Conservation (phyloP, 176 grass and related monocot genomes). For the Zoysia pacifica region DNA sequence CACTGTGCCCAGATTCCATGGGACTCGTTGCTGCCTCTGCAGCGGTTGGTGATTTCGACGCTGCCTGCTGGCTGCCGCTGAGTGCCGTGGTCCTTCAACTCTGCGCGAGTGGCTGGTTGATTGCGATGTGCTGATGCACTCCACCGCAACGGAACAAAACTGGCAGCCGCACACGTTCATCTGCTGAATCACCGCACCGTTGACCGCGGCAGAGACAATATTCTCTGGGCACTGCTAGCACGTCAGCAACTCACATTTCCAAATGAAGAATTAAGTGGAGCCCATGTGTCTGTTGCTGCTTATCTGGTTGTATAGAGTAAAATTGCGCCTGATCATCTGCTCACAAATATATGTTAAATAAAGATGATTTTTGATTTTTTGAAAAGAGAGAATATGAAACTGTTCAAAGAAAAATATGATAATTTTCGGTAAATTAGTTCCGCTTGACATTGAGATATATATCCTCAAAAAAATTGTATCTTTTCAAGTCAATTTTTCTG, state of each 20-base stretch:
- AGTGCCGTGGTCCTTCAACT: conserved; percentile 18
- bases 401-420: too few species aligned
- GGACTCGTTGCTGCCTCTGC: conserved; percentile 18
- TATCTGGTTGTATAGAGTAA: too few species aligned
- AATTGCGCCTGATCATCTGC: too few species aligned
- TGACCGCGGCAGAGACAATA: not conserved
- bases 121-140: conserved; percentile 43
- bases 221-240: not conserved
- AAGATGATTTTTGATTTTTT: too few species aligned
- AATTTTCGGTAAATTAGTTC: too few species aligned
- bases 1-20: conserved; percentile 38
- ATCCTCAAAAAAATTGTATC: too few species aligned
- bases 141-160: conserved; percentile 49
- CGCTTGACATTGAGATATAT: too few species aligned
- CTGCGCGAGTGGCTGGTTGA: conserved; percentile 24
- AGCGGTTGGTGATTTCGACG: conserved; percentile 41
- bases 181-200: not conserved
- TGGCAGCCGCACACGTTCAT: conserved; percentile 15
- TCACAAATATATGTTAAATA: not conserved
- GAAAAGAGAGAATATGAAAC: too few species aligned
- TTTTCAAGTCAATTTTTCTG: too few species aligned
- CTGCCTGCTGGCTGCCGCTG: conserved; percentile 4
- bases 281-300: not conserved
- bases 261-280: not conserved
- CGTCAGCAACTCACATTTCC: not conserved